A percentile compares a stretch with the other conserved stretches of the same genome.
These are phyloP conservation scores for Penium margaritaceum DNA, from an alignment of 139 green algal genomes.

Conservation along the genomic window DNA sequence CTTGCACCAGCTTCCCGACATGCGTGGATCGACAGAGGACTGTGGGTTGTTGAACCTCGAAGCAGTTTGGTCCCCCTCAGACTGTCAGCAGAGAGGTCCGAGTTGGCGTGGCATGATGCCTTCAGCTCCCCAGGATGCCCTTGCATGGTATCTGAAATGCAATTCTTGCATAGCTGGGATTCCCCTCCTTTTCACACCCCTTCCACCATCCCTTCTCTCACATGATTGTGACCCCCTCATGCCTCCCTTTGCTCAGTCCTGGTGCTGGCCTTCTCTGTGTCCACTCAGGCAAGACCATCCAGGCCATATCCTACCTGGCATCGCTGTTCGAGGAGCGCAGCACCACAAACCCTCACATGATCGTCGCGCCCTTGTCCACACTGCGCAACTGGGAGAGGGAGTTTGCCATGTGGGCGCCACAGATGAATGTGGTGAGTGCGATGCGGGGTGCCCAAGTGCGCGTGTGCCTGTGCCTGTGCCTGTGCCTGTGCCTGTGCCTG, in stretches of 20 bases:
- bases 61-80: too few relatives aligned
- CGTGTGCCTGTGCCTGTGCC: background rate
- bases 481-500: background rate
- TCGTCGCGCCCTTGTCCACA: constrained; percentile 81
- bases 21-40: too few relatives aligned
- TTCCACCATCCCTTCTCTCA: background rate
- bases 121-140: too few relatives aligned
- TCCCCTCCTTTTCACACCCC: background rate
- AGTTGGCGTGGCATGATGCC: too few relatives aligned
- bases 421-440: constrained; percentile 58
- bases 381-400: constrained; percentile 88
- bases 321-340: constrained; percentile 52
- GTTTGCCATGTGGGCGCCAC: constrained; percentile 72
- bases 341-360: constrained; percentile 66
- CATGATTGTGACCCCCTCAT: background rate
- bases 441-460: too few relatives aligned
- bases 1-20: too few relatives aligned
- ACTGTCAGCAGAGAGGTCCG: too few relatives aligned
- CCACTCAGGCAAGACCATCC: constrained; percentile 67
- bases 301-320: constrained; percentile 59
- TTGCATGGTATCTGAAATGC: too few relatives aligned
- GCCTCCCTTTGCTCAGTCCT: background rate
- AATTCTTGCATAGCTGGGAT: background rate
- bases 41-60: too few relatives aligned
- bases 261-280: background rate